Conservation (phyloP, 192 early-diverging fungal species). For the Nowakowskiella sp. region DNA sequence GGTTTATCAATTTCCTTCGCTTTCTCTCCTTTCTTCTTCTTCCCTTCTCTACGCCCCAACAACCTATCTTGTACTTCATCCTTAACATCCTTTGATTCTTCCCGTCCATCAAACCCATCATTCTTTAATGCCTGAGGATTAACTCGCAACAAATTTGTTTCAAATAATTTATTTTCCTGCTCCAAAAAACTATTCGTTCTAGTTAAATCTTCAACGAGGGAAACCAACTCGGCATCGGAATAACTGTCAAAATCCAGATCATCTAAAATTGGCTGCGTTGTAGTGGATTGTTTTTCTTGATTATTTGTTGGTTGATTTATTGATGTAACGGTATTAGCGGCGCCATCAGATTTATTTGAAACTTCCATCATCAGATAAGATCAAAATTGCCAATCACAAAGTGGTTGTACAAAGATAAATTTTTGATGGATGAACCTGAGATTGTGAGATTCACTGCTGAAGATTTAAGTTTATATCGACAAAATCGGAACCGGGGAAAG, state of each 20-base stretch:
- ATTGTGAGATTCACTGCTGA: no score
- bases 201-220: slow-evolving; percentile 32
- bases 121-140: slow-evolving; percentile 17
- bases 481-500: no score
- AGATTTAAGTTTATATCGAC: no score
- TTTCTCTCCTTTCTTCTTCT: slow-evolving; percentile 49
- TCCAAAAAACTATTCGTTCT: slow-evolving; percentile 34
- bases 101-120: slow-evolving; percentile 3
- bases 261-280: slow-evolving; percentile 14
- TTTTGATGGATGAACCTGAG: no score
- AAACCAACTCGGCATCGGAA: slow-evolving; percentile 33
- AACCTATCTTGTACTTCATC: slow-evolving; percentile 1
- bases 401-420: no score
- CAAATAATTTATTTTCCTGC: slow-evolving; percentile 45
- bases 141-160: slow-evolving; percentile 38
- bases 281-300: neutral
- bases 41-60: slow-evolving; percentile 12
- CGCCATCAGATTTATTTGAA: no score
- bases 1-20: slow-evolving; percentile 34
- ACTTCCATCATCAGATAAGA: no score
- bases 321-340: no score
- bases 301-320: no score
- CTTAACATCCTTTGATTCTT: slow-evolving; percentile 8
- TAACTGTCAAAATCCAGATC: slow-evolving; percentile 42
- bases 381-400: no score